These are phyloP conservation scores for Leavenworthia alabamica DNA, from an alignment of 345 rosid species.

Conservation along the genomic window DNA sequence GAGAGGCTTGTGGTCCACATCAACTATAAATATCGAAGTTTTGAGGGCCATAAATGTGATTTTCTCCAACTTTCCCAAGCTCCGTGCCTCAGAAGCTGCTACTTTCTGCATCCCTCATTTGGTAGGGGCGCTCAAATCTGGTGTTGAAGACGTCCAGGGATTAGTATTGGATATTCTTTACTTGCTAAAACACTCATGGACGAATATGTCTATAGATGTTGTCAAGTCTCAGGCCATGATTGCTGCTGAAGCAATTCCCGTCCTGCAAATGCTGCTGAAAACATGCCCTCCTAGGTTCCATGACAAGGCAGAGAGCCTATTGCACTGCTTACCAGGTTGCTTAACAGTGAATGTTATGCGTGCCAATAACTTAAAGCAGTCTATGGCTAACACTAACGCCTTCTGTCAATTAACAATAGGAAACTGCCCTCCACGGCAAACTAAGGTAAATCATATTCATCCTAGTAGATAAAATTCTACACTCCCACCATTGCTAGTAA, in stretches of 20 bases:
- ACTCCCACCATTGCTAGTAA: not conserved
- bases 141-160: slow-evolving; percentile 69
- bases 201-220: slow-evolving; percentile 65
- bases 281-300: slow-evolving; percentile 79
- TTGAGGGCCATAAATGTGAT: slow-evolving; percentile 69
- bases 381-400: slow-evolving; percentile 73
- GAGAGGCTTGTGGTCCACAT: slow-evolving; percentile 74
- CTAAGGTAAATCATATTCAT: slow-evolving; percentile 47
- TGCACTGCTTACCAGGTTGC: slow-evolving; percentile 91
- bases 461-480: not conserved
- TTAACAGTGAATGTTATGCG: slow-evolving; percentile 71
- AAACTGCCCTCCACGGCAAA: slow-evolving; percentile 75
- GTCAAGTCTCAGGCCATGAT: slow-evolving; percentile 78
- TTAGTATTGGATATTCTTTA: slow-evolving; percentile 70
- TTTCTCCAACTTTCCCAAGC: slow-evolving; percentile 77
- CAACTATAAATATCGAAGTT: slow-evolving; percentile 62
- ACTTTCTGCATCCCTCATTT: slow-evolving; percentile 82
- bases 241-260: slow-evolving; percentile 80
- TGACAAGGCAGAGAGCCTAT: slow-evolving; percentile 70
- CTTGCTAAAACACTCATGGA: slow-evolving; percentile 78
- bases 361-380: slow-evolving; percentile 76
- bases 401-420: slow-evolving; percentile 81
- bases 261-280: slow-evolving; percentile 75
- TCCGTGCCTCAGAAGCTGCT: slow-evolving; percentile 83
- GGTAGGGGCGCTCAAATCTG: slow-evolving; percentile 68